phyloP scores from a whole-genome alignment of 805 yeast species.

The Ogataea wickerhamii region DNA sequence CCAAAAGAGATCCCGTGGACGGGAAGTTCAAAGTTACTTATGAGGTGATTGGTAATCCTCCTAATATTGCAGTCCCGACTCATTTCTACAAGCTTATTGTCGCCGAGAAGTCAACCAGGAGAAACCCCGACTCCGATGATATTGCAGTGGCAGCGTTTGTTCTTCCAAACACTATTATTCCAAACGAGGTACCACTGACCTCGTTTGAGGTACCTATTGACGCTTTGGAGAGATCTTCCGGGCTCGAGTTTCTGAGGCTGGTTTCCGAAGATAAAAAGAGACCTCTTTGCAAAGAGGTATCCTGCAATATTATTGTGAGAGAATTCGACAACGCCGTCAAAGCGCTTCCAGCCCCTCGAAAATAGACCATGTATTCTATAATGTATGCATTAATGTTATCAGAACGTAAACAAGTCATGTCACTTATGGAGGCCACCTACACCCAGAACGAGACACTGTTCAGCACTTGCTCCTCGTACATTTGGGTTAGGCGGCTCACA shows the following conservation, averaged over 20 bases:
- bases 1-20: conserved; percentile 65
- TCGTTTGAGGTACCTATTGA: conserved; percentile 85
- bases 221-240: conserved; percentile 83
- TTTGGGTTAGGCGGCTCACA: conserved; percentile 47
- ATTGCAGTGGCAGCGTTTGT: conserved; percentile 90
- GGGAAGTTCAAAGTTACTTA: conserved; percentile 83
- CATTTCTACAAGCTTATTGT: conserved; percentile 90
- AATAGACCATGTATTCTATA: conserved; percentile 6
- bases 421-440: too few species aligned
- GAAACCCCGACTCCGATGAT: conserved; percentile 35
- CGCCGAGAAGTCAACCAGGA: conserved; percentile 58
- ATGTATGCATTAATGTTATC: neutral
- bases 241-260: conserved; percentile 72
- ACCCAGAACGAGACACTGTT: neutral
- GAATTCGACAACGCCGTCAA: conserved; percentile 58
- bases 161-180: conserved; percentile 79
- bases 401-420: too few species aligned
- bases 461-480: conserved; percentile 45
- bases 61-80: conserved; percentile 94
- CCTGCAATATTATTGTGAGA: conserved; percentile 75
- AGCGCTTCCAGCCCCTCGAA: conserved; percentile 25
- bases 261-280: conserved; percentile 55
- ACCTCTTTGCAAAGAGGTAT: conserved; percentile 74
- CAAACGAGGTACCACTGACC: conserved; percentile 66
- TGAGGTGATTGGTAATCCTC: conserved; percentile 96